A percentile compares a stretch with the other conserved stretches of the same genome.
phyloP scores from a whole-genome alignment of 2,329 filamentous ascomycete species.

The Pseudocercospora fuligena region DNA sequence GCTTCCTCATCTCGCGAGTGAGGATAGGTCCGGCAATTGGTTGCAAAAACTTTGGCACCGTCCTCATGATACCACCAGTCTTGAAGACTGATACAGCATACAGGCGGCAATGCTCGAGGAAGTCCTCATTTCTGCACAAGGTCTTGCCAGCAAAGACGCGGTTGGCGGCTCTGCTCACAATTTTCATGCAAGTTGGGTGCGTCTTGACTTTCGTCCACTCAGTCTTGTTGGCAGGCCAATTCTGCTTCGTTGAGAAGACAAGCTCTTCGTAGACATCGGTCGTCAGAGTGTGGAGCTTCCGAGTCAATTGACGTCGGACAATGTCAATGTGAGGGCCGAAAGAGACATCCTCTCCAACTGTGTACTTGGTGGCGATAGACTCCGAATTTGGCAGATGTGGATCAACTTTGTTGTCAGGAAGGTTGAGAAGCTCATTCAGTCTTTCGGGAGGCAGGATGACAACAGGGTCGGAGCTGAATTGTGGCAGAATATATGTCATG shows the following conservation, averaged over 20 bases:
- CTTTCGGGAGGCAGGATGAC: conserved; percentile 29
- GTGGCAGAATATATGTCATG: conserved; percentile 29
- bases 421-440: conserved; percentile 26
- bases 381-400: conserved; percentile 19
- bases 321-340: not conserved
- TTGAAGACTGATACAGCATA: conserved; percentile 30
- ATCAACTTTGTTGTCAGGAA: conserved; percentile 28
- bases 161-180: conserved; percentile 32
- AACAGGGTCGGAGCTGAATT: conserved; percentile 28
- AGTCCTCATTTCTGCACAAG: conserved; percentile 27
- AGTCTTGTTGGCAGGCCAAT: conserved; percentile 20
- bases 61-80: conserved; percentile 24
- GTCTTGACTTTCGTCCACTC: conserved; percentile 24
- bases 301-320: conserved; percentile 28
- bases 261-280: conserved; percentile 32
- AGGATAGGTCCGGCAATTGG: conserved; percentile 25
- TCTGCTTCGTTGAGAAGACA: conserved; percentile 20
- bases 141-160: conserved; percentile 30
- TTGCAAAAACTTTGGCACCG: conserved; percentile 25
- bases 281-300: conserved; percentile 31
- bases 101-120: conserved; percentile 27
- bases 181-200: conserved; percentile 29
- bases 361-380: conserved; percentile 25
- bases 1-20: conserved; percentile 17
- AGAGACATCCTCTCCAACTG: conserved; percentile 18